Conservation (phyloP, 495 filamentous ascomycete genomes). For the Corynascus novoguineensis region DNA sequence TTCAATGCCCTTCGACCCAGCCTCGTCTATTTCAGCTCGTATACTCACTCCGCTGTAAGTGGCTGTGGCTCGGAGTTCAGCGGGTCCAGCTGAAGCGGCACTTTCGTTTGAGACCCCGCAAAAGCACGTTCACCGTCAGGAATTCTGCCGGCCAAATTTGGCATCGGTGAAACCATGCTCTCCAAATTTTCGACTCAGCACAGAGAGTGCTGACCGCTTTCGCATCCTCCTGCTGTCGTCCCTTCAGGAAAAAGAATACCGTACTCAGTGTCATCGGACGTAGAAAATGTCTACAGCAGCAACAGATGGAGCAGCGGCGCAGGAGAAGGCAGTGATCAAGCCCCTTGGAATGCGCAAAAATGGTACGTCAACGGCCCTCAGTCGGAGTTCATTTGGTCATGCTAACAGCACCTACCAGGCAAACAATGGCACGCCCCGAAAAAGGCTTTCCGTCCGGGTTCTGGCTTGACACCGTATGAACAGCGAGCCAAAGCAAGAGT, state of each 20-base stretch:
- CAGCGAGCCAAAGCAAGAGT: slow-evolving; percentile 62
- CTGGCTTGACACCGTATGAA: slow-evolving; percentile 70
- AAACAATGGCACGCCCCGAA: slow-evolving; percentile 88
- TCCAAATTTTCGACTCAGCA: not conserved
- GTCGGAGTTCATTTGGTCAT: not conserved
- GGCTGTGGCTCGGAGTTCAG: too few relatives aligned
- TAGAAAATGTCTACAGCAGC: slow-evolving; percentile 20
- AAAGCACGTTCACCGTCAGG: not conserved
- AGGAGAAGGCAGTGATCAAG: slow-evolving; percentile 20
- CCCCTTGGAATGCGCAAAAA: slow-evolving; percentile 59
- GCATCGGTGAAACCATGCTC: too few relatives aligned
- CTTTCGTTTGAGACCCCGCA: not conserved
- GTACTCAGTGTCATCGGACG: too few relatives aligned
- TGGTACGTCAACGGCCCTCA: slow-evolving; percentile 39
- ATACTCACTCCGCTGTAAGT: too few relatives aligned
- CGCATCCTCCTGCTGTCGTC: not conserved
- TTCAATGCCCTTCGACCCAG: too few relatives aligned
- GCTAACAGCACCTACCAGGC: slow-evolving; percentile 46
- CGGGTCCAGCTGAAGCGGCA: too few relatives aligned
- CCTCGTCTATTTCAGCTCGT: too few relatives aligned
- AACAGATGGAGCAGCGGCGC: slow-evolving; percentile 7
- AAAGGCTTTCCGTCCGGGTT: slow-evolving; percentile 78
- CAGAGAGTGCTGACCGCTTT: not conserved
- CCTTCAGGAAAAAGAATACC: not conserved
- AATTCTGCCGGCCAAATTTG: not conserved